Base-by-base conservation (phyloP, 495 filamentous ascomycete species). In the Talaromyces wortmannii region DNA sequence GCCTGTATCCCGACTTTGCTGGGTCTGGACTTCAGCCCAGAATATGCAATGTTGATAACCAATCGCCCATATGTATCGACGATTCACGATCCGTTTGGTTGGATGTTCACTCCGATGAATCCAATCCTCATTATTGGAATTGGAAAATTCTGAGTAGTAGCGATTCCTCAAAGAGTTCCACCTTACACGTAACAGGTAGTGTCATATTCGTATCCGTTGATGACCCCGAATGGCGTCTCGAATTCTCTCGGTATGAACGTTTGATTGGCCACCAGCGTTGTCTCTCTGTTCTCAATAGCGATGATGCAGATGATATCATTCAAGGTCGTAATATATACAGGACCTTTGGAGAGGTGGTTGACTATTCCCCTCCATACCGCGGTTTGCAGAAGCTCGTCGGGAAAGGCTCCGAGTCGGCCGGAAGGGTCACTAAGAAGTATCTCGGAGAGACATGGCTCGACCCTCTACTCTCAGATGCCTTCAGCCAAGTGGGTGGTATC, bases 401-500 rank as follows among this genome's bases (percentile, higher is more conserved):
- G 4, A 61, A 59, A 7, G 69, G 60, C 2, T 65, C 50, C 15
- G 67, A 78, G 44, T 77, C 64, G 12, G 78, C 77, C 3, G 81
- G 79, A 0, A 58, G 59, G 0, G 70, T 82, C 10, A 53, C 67
- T 0, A 73, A 71, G 57, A 61, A 59, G n/a, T 66, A 75, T 40
- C 10, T 13, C 6, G 60, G 62, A 17, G 54, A 72, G 46, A 62
- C 74, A 5, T 73, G 70, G 72, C 64, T 71, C 0, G 76, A 80
- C 42, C 56, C 65, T 0, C 53, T 48, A 7, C 61, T 80, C 5
- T 48, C 57, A 3, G 73, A 78, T 40, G 58, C 46, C 10, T 82
- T 83, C 56, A 66, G 72, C 55, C 80, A 83, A 55, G 72, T 81
- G 1, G 79, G 59, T 17, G 76, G 78, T 0, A 70, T 83, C 23